Evolutionary conservation across 345 rosid genomes (phyloP).

Genomic region (Linum tenue): DNA sequence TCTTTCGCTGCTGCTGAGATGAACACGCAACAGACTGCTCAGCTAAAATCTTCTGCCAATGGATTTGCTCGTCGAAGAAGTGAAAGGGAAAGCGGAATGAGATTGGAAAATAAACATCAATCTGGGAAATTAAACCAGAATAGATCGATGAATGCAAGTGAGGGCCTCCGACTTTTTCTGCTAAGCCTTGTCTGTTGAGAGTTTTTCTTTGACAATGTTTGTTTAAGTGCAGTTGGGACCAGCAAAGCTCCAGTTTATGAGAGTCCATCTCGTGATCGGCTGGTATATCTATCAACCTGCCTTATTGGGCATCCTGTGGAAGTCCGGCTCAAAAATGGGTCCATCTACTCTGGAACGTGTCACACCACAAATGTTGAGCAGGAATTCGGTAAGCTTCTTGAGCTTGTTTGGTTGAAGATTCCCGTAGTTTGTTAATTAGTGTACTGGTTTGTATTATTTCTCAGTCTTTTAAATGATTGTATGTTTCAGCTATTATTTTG

Average conservation of each 20-base stretch:
- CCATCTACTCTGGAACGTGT: constrained; percentile 73
- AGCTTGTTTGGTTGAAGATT: constrained; percentile 9
- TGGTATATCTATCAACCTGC: constrained; percentile 28
- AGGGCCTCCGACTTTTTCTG: constrained; percentile 14
- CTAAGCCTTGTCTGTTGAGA: constrained; percentile 1
- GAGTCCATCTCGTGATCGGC: too few species aligned
- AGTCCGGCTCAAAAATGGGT: constrained; percentile 82
- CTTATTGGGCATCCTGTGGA: constrained; percentile 80
- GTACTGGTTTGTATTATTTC: neutral
- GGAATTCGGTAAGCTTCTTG: constrained; percentile 59
- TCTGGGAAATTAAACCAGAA: constrained; percentile 42
- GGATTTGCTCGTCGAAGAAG: constrained; percentile 53
- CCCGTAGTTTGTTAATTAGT: neutral
- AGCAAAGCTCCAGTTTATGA: too few species aligned
- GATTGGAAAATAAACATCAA: constrained; percentile 43
- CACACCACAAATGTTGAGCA: constrained; percentile 67
- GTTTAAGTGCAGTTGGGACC: constrained; percentile 30
- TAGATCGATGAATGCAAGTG: constrained; percentile 41
- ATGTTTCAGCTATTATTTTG: constrained; percentile 62
- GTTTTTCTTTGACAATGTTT: constrained; percentile 13
- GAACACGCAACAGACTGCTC: constrained; percentile 45
- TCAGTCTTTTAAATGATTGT: constrained; percentile 7
- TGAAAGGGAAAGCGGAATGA: constrained; percentile 48
- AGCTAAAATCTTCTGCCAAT: constrained; percentile 45
- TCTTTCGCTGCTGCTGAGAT: constrained; percentile 8